phyloP scores from a whole-genome alignment of 352 stramenopile genomes.

The Globisporangium parvum region DNA sequence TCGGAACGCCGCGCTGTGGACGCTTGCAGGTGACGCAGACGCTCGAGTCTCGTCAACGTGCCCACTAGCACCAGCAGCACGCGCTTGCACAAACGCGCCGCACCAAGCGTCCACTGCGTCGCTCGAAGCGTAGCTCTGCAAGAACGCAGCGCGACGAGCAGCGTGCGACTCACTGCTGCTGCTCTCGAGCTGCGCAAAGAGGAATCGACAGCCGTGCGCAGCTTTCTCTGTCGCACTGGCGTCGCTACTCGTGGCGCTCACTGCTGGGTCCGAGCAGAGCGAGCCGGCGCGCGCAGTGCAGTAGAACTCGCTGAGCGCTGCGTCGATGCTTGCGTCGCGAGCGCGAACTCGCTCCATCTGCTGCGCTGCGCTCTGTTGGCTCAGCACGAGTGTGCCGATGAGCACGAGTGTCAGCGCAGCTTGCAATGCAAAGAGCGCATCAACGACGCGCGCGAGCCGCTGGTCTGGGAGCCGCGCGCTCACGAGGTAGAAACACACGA shows the following conservation, averaged over 20 bases:
- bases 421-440: constrained; percentile 1
- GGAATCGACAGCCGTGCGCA: constrained; percentile 1
- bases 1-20: neutral
- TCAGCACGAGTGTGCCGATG: neutral
- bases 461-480: constrained; percentile 1
- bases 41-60: neutral
- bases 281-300: neutral
- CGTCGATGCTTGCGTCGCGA: neutral
- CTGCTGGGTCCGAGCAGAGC: constrained; percentile 1
- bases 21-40: neutral
- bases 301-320: constrained; percentile 6
- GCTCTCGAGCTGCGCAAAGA: neutral
- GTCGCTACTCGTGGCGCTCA: neutral
- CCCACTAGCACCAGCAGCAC: neutral
- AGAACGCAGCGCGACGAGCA: neutral
- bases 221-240: neutral
- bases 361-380: neutral
- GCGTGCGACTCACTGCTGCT: neutral
- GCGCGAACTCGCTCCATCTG: neutral
- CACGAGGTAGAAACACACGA: constrained; percentile 4
- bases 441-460: neutral
- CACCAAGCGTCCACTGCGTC: constrained; percentile 6
- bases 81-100: neutral
- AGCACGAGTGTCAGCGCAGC: neutral
- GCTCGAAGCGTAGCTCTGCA: constrained; percentile 1